These are phyloP conservation scores for Mollisiaceae sp. DNA, from an alignment of 2,329 filamentous ascomycete species.

Conservation along the genomic window DNA sequence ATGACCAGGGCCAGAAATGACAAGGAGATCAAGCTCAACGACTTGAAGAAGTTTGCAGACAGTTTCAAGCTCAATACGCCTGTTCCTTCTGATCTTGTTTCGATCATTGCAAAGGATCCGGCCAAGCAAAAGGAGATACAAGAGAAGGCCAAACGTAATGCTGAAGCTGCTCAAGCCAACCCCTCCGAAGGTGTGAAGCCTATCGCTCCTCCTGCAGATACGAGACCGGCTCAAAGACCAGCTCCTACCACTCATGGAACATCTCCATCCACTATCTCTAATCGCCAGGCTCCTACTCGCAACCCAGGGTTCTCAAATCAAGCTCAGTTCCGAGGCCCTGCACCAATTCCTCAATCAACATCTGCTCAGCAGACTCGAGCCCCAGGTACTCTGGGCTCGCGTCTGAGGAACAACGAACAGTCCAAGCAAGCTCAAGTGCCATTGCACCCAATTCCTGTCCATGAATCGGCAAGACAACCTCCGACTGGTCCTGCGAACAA, in stretches of 20 bases:
- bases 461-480: constrained; percentile 69
- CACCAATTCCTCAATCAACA: constrained; percentile 35
- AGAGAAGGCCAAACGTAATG: constrained; percentile 81
- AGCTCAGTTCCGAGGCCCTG: constrained; percentile 44
- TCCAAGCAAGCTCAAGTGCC: constrained; percentile 33
- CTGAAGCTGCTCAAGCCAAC: constrained; percentile 61
- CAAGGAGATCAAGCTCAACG: constrained; percentile 90
- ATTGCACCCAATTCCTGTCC: constrained; percentile 32
- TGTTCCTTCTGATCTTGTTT: constrained; percentile 87
- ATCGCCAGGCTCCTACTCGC: constrained; percentile 39
- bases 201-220: constrained; percentile 52
- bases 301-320: constrained; percentile 50
- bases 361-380: constrained; percentile 33
- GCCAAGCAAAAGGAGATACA: constrained; percentile 92
- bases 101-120: constrained; percentile 97
- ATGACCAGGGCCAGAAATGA: constrained; percentile 69
- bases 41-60: constrained; percentile 92
- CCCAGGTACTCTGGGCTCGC: constrained; percentile 33
- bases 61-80: constrained; percentile 95
- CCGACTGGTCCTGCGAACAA: constrained; percentile 74
- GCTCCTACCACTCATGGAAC: constrained; percentile 54
- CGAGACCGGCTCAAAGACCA: constrained; percentile 45
- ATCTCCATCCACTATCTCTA: constrained; percentile 36
- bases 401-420: constrained; percentile 40
- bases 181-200: constrained; percentile 50